A percentile compares a stretch with the other conserved stretches of the same genome.
Conservation (phyloP, 768 basidiomycete species). For the Saitozyma podzolica region DNA sequence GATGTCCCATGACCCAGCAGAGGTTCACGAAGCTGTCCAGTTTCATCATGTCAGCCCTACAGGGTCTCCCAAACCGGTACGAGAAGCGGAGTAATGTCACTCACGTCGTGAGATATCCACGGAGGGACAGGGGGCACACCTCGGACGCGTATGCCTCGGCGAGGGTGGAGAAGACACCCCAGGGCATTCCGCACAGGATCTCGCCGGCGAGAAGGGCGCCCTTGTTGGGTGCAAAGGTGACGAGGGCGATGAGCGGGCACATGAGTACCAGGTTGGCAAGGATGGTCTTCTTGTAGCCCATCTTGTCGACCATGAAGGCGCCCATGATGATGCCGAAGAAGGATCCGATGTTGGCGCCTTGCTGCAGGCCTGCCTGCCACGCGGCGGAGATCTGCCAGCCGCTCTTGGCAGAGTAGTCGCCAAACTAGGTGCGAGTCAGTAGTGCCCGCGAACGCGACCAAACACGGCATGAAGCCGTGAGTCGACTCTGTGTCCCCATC, state of each 20-base stretch:
- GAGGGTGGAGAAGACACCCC: slow-evolving; percentile 41
- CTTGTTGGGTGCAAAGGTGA: slow-evolving; percentile 26
- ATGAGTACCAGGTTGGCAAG: slow-evolving; percentile 31
- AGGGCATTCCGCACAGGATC: slow-evolving; percentile 36
- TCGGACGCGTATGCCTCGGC: slow-evolving; percentile 45
- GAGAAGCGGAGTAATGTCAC: not conserved
- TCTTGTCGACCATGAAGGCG: slow-evolving; percentile 48
- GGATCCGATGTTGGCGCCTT: slow-evolving; percentile 48
- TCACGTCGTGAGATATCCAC: slow-evolving; percentile 39
- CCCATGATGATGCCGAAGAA: slow-evolving; percentile 50
- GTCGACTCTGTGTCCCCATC: not conserved
- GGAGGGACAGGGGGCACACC: slow-evolving; percentile 35
- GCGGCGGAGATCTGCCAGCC: slow-evolving; percentile 47
- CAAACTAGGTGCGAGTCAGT: slow-evolving; percentile 9
- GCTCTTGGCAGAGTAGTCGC: slow-evolving; percentile 13
- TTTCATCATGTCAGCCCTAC: not conserved
- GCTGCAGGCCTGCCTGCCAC: slow-evolving; percentile 51
- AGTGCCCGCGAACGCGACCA: no score
- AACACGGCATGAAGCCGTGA: no score
- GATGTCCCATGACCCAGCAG: slow-evolving; percentile 47
- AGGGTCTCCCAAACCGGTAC: not conserved
- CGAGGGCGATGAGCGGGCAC: slow-evolving; percentile 27
- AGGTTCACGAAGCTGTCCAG: slow-evolving; percentile 34
- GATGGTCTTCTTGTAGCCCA: slow-evolving; percentile 49
- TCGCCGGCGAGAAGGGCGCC: slow-evolving; percentile 25